Base-by-base conservation (phyloP, 257 asterid genomes). In the Gentiana dahurica region DNA sequence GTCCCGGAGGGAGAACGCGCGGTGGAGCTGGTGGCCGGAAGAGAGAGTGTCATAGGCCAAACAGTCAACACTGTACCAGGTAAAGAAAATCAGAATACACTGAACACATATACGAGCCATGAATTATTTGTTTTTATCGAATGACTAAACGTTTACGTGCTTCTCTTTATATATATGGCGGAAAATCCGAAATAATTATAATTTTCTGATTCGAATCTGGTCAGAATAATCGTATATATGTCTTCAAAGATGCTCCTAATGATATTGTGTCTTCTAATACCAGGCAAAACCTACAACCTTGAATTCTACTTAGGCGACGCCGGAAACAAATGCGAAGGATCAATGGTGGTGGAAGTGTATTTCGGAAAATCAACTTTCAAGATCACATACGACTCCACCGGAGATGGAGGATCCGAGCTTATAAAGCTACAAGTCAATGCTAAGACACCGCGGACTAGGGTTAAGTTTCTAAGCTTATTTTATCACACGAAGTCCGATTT, bases 401-500 rank as follows among this genome's bases (percentile, higher is more conserved):
- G 75, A 13, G 59, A 55, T 64, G 64, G 75, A 11, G 64, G 53
- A 52, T 69, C 41, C 54, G 59, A 49, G 32, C 64, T 53, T n/a
- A 58, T 53, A 0, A 36, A 55, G 24, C 53, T 60, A n/a, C 48
- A 45, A 52, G 55, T 70, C 49, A 60, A 41, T 13, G 71, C 65
- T 7, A 62, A 8, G 65, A 51, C 24, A 55, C 71, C 4, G 24
- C 24, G 24, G 24, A 24, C 24, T 24, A 59, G 66, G 36, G 15
- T 69, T 3, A 54, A 66, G 59, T 70, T 70, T 58, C 53, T 70
- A 32, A 65, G 75, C 58, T 43, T 65, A 6, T 55, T 38, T 70
- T 65, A 70, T 65, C 75, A 70, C 62, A 60, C 39, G 68, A 70
- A 65, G 65, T 51, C 53, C 61, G 67, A 24, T 24, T 24, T 24